Conservation (phyloP, 2,329 filamentous ascomycete genomes). For the Aspergillus alliaceus region DNA sequence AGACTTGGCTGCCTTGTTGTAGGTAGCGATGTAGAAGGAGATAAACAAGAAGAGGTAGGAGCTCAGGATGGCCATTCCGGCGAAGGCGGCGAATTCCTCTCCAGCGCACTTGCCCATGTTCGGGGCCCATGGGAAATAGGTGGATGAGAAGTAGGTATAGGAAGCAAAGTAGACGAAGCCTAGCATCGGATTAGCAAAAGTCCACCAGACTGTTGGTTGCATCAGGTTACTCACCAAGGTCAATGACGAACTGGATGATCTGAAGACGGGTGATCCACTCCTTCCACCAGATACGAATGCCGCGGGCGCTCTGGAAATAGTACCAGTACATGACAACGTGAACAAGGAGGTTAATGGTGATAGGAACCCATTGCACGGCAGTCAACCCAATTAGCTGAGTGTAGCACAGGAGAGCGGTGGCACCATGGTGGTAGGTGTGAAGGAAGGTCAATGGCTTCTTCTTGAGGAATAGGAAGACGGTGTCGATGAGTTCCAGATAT, state of each 20-base stretch:
- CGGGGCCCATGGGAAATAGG: constrained; percentile 83
- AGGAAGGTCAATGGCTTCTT: constrained; percentile 99
- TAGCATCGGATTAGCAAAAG: constrained; percentile 38
- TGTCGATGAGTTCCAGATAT: constrained; percentile 93
- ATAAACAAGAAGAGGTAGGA: constrained; percentile 98
- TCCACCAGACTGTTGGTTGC: constrained; percentile 8
- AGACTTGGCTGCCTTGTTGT: constrained; percentile 65
- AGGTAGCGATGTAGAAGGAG: constrained; percentile 96
- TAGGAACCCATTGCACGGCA: constrained; percentile 91
- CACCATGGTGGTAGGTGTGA: constrained; percentile 98
- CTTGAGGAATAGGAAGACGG: constrained; percentile 96
- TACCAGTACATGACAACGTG: constrained; percentile 99
- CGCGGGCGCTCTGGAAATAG: constrained; percentile 98
- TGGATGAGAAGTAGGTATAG: constrained; percentile 96
- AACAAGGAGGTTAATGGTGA: constrained; percentile 86
- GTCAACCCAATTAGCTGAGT: constrained; percentile 93
- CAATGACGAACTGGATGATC: constrained; percentile 95
- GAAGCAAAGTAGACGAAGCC: constrained; percentile 98
- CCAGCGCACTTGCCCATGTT: constrained; percentile 85
- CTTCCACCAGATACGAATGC: constrained; percentile 98
- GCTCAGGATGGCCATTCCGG: constrained; percentile 86
- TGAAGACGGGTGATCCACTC: constrained; percentile 98
- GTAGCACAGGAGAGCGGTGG: constrained; percentile 95
- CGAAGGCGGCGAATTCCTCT: constrained; percentile 93
- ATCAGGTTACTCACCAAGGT: constrained; percentile 68